These are phyloP conservation scores for Penicillium sp. DNA, from an alignment of 2,329 filamentous ascomycete genomes.

Conservation along the genomic window DNA sequence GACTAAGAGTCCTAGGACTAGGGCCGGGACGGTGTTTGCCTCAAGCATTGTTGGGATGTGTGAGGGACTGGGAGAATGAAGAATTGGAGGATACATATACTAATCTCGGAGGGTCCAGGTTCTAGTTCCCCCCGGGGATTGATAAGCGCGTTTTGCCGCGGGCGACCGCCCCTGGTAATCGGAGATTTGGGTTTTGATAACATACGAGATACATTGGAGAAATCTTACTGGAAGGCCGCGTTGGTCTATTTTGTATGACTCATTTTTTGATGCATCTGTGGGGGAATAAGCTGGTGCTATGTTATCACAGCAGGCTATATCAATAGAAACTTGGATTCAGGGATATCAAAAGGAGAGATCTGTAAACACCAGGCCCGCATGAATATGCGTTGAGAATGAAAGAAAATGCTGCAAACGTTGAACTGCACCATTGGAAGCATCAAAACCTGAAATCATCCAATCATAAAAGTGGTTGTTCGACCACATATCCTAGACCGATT, in stretches of 20 bases:
- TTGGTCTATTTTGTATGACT: too few species aligned
- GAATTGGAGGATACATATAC: neutral
- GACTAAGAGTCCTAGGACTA: constrained; percentile 13
- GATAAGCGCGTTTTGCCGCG: constrained; percentile 2
- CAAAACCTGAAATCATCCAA: neutral
- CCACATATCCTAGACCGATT: neutral
- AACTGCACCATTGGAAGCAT: neutral
- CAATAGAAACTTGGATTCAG: neutral
- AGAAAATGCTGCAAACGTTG: neutral
- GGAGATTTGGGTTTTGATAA: neutral
- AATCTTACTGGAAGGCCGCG: too few species aligned
- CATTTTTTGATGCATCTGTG: neutral
- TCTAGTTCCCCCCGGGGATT: neutral
- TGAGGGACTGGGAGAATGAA: neutral
- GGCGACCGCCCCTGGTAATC: neutral
- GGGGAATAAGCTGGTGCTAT: neutral
- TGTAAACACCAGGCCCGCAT: neutral
- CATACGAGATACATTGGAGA: neutral
- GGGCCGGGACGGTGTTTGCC: neutral
- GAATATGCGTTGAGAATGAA: neutral
- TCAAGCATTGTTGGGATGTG: constrained; percentile 7
- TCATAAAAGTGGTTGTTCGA: neutral
- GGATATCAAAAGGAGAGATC: neutral
- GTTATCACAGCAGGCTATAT: neutral
- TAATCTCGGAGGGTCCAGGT: too few species aligned